phyloP scores from a whole-genome alignment of 2,329 filamentous ascomycete genomes.

The Graphilbum sp. region DNA sequence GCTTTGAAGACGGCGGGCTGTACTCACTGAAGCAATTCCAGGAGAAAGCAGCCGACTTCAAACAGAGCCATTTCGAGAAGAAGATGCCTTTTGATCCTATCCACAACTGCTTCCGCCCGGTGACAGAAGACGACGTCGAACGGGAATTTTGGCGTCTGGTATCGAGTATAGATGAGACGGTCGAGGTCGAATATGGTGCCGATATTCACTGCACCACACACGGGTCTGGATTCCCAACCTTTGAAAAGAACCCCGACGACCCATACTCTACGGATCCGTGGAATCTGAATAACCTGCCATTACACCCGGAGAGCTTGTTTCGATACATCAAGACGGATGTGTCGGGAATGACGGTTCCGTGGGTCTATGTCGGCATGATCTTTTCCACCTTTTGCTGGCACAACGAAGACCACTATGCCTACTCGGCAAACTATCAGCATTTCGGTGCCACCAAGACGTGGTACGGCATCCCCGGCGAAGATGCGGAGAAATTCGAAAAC shows the following conservation, averaged over 20 bases:
- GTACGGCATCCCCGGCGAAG: constrained; percentile 92
- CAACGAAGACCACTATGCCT: constrained; percentile 95
- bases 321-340: constrained; percentile 96
- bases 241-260: constrained; percentile 78
- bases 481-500: constrained; percentile 85
- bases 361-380: constrained; percentile 98
- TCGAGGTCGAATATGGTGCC: constrained; percentile 94
- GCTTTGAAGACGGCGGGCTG: constrained; percentile 89
- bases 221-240: constrained; percentile 88
- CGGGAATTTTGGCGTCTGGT: constrained; percentile 94
- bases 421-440: constrained; percentile 96
- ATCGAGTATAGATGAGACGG: constrained; percentile 82
- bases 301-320: constrained; percentile 84
- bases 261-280: constrained; percentile 80
- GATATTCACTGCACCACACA: constrained; percentile 98
- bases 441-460: constrained; percentile 97
- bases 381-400: constrained; percentile 99
- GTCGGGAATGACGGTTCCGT: constrained; percentile 97
- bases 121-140: constrained; percentile 91
- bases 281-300: constrained; percentile 87
- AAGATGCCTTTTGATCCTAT: constrained; percentile 81
- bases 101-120: constrained; percentile 61
- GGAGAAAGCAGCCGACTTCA: constrained; percentile 89
- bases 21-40: constrained; percentile 95
- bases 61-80: constrained; percentile 79